Percentiles rank a stretch among this genome's conserved stretches.
phyloP scores from a whole-genome alignment of 768 basidiomycete genomes.

The Macrolepiota albuminosa region DNA sequence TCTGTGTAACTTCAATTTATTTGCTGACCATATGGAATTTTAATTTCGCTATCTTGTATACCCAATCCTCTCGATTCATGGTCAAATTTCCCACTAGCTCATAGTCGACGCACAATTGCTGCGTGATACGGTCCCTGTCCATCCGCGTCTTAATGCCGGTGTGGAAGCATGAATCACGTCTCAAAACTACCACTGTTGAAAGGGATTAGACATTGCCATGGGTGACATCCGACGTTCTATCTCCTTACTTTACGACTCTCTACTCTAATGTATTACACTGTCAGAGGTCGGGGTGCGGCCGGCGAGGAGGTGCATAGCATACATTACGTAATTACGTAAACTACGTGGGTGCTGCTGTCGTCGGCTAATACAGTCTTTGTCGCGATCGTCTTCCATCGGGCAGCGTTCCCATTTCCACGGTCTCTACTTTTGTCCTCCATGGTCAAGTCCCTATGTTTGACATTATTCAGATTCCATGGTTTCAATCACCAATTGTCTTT shows the following conservation, averaged over 20 bases:
- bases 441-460: too few species aligned
- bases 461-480: too few species aligned
- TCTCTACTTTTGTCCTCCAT: too few species aligned
- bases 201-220: slow-evolving; percentile 64
- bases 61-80: neutral
- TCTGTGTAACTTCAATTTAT: neutral
- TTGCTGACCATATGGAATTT: neutral
- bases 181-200: neutral
- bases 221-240: slow-evolving; percentile 78
- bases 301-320: too few species aligned
- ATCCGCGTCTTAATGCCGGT: slow-evolving; percentile 63
- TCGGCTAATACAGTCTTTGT: too few species aligned
- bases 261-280: slow-evolving; percentile 60
- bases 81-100: neutral
- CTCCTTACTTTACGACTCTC: slow-evolving; percentile 40
- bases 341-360: too few species aligned
- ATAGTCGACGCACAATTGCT: neutral
- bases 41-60: neutral
- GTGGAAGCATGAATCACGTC: slow-evolving; percentile 1
- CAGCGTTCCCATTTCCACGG: too few species aligned
- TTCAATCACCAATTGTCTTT: too few species aligned
- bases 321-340: too few species aligned
- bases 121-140: too few species aligned
- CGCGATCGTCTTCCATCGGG: too few species aligned
- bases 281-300: slow-evolving; percentile 28